These are phyloP conservation scores for Rubia occidens DNA, from an alignment of 305 asterid species.

Conservation along the genomic window DNA sequence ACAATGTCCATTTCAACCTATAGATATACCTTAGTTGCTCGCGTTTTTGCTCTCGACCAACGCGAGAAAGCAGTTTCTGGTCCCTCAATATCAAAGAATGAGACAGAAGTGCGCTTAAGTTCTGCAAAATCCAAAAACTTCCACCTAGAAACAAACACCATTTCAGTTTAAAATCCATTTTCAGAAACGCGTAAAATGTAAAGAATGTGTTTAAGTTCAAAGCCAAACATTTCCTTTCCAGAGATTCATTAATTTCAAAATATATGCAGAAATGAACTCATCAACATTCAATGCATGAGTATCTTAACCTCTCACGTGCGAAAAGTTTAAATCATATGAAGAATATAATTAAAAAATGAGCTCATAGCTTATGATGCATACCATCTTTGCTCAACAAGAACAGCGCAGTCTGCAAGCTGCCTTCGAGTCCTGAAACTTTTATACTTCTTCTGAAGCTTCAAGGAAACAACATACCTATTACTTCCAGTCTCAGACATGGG, in stretches of 20 bases:
- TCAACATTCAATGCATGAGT: too few species aligned
- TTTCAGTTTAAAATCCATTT: neutral
- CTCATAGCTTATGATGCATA: constrained; percentile 17
- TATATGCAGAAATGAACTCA: constrained; percentile 1
- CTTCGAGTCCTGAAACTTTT: constrained; percentile 83
- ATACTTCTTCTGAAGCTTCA: constrained; percentile 74
- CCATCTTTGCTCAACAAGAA: constrained; percentile 88
- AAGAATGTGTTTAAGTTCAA: neutral
- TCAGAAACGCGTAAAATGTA: neutral
- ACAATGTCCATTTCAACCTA: neutral
- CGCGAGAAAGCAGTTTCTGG: constrained; percentile 70
- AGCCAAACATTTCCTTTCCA: neutral
- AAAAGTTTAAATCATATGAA: too few species aligned
- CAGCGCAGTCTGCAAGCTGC: constrained; percentile 89
- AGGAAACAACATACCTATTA: constrained; percentile 50
- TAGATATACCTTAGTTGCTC: constrained; percentile 56
- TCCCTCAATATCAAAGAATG: constrained; percentile 72
- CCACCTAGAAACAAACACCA: constrained; percentile 49
- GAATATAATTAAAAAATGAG: neutral
- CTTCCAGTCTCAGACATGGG: constrained; percentile 12
- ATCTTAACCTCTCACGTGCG: too few species aligned
- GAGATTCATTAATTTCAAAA: neutral
- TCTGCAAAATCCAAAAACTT: constrained; percentile 74
- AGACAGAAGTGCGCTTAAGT: constrained; percentile 58
- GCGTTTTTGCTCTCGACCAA: constrained; percentile 72